phyloP scores from a whole-genome alignment of 257 asterid species.

The Solanum virginianum region DNA sequence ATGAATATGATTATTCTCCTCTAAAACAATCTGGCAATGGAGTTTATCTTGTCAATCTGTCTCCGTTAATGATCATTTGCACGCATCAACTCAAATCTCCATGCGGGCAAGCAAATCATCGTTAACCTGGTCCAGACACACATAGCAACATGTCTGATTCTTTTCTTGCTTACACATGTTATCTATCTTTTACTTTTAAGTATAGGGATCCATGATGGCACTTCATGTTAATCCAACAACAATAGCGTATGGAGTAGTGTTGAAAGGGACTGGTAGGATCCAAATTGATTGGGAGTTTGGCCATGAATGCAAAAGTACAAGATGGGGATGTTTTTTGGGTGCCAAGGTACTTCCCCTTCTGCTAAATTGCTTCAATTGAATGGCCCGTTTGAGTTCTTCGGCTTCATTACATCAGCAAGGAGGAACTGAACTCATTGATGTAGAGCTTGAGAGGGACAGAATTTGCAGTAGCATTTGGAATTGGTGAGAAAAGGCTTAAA shows the following conservation, averaged over 20 bases:
- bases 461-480: constrained; percentile 57
- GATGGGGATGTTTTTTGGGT: constrained; percentile 76
- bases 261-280: constrained; percentile 44
- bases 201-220: constrained; percentile 92
- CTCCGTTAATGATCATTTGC: constrained; percentile 27
- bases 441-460: constrained; percentile 47
- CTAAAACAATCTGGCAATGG: constrained; percentile 40
- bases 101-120: neutral
- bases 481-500: constrained; percentile 33
- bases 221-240: constrained; percentile 81
- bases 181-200: neutral
- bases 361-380: constrained; percentile 70
- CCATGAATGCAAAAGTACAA: constrained; percentile 59
- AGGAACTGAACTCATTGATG: constrained; percentile 44
- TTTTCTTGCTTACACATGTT: neutral
- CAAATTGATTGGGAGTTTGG: constrained; percentile 58
- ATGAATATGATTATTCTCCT: constrained; percentile 43
- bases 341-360: constrained; percentile 74
- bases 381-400: constrained; percentile 74
- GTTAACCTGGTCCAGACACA: neutral
- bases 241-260: constrained; percentile 56
- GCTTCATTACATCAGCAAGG: constrained; percentile 64
- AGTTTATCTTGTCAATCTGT: constrained; percentile 59
- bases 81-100: neutral
- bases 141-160: neutral